A percentile compares a stretch with the other conserved stretches of the same genome.
phyloP scores from a whole-genome alignment of 2,329 filamentous ascomycete species.

The Akanthomyces uredinophilus region DNA sequence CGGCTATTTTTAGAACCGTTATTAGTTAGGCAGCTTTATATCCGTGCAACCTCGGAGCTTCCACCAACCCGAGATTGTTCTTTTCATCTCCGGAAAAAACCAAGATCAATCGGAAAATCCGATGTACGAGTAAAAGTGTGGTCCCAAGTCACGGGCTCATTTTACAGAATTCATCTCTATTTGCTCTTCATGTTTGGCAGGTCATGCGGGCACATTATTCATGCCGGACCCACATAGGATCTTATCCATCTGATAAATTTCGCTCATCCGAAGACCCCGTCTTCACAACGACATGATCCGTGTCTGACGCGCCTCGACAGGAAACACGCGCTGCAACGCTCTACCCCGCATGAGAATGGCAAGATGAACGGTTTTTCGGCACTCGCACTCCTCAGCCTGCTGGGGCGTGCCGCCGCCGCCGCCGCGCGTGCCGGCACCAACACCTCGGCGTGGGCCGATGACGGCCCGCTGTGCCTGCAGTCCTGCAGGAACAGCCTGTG shows the following conservation, averaged over 20 bases:
- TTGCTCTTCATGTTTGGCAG: neutral
- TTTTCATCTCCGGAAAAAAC: no score
- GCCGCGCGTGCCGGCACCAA: neutral
- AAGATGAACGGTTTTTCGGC: neutral
- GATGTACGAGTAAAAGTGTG: no score
- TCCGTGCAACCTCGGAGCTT: no score
- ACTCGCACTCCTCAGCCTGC: neutral
- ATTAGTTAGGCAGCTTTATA: no score
- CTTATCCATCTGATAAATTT: neutral
- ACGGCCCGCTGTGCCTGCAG: constrained; percentile 24
- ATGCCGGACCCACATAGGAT: neutral
- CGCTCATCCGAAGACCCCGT: neutral
- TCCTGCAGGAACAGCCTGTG: constrained; percentile 28
- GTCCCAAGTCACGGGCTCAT: no score
- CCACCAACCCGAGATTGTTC: no score
- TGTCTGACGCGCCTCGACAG: neutral
- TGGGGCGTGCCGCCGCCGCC: neutral
- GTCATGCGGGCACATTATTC: neutral
- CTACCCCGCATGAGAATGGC: neutral
- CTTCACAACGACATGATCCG: neutral
- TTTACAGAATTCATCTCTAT: neutral
- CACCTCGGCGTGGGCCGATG: neutral
- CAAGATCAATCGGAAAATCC: no score
- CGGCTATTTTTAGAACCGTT: no score
- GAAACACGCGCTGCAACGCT: neutral